These are phyloP conservation scores for Salvia hispanica DNA, from an alignment of 257 asterid species.

Conservation along the genomic window DNA sequence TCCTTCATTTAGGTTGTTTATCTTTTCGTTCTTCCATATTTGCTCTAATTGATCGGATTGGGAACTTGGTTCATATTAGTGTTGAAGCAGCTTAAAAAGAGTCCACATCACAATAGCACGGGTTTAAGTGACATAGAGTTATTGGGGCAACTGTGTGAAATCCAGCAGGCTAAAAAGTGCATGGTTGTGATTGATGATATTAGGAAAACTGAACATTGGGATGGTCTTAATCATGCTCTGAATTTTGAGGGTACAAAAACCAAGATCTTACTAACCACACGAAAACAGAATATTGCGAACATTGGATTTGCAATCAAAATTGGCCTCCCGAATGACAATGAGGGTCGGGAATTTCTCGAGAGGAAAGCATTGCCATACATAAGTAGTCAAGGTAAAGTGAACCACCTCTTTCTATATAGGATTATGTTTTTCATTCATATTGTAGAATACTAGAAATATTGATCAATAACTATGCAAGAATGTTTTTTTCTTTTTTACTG, in stretches of 20 bases:
- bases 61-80: too few relatives aligned
- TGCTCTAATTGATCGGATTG: too few relatives aligned
- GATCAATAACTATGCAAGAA: too few relatives aligned
- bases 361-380: conserved; percentile 24
- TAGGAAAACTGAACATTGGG: neutral
- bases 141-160: neutral
- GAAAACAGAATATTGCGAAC: conserved; percentile 13
- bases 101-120: neutral
- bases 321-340: conserved; percentile 4
- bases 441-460: too few relatives aligned
- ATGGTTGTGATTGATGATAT: neutral
- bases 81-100: neutral
- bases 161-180: neutral
- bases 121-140: neutral
- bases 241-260: neutral
- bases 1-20: too few relatives aligned
- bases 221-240: neutral
- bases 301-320: conserved; percentile 4
- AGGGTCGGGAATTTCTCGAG: conserved; percentile 32
- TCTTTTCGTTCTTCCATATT: too few relatives aligned
- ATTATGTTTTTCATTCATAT: too few relatives aligned
- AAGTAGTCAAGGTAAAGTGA: neutral
- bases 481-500: too few relatives aligned
- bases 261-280: conserved; percentile 1
- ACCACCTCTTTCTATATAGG: too few relatives aligned